These are phyloP conservation scores for Kluyveromyces sp. DNA, from an alignment of 1,139 yeast genomes.

Conservation along the genomic window DNA sequence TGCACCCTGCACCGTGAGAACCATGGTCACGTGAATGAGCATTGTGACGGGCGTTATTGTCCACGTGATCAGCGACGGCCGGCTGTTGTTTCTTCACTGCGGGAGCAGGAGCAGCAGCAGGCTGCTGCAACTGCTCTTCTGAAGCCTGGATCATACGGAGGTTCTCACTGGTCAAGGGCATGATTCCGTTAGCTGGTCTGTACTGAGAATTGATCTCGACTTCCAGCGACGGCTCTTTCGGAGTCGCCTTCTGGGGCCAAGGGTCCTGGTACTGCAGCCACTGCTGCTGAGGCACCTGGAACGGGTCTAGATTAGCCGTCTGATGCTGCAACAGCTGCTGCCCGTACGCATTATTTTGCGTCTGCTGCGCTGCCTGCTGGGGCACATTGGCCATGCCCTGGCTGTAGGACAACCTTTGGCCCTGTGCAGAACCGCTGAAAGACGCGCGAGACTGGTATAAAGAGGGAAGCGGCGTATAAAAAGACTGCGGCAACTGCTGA, in stretches of 20 bases:
- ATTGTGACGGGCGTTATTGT: too few relatives aligned
- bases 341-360: neutral
- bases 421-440: neutral
- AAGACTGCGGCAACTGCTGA: neutral
- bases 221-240: conserved; percentile 11
- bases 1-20: too few relatives aligned
- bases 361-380: neutral
- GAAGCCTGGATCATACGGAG: conserved; percentile 12
- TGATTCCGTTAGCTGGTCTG: conserved; percentile 12
- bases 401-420: neutral
- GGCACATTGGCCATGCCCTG: neutral
- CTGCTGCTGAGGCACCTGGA: neutral
- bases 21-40: neutral
- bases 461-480: neutral
- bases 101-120: neutral
- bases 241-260: conserved; percentile 1
- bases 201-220: conserved; percentile 22
- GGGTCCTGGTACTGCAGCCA: conserved; percentile 3
- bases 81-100: neutral
- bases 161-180: conserved; percentile 24
- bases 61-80: neutral
- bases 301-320: too few relatives aligned
- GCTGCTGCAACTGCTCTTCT: neutral
- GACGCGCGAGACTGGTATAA: neutral
- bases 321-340: conserved; percentile 1